A percentile compares a stretch with the other conserved stretches of the same genome.
Evolutionary conservation across 106 monocot species (phyloP).

Genomic region (Dioscorea dumetorum): DNA sequence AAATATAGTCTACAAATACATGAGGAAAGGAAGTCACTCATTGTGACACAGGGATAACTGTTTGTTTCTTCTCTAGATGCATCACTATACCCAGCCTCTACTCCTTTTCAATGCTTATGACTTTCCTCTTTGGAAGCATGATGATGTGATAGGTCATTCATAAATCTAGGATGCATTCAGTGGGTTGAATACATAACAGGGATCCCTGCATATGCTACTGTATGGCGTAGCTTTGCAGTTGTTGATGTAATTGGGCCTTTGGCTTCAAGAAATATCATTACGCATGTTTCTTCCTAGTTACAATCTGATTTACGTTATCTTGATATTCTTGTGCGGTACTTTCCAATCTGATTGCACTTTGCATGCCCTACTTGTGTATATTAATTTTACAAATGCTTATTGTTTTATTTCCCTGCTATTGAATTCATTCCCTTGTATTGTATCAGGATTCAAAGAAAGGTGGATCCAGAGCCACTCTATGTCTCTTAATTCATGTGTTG

Average conservation of each 20-base stretch:
- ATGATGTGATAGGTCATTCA: background rate
- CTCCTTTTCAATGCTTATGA: too few species aligned
- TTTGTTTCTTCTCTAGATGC: too few species aligned
- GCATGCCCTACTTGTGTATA: background rate
- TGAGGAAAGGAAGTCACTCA: background rate
- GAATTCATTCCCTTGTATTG: background rate
- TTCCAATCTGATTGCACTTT: background rate
- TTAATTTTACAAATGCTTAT: background rate
- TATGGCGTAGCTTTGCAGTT: background rate
- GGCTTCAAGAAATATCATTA: too few species aligned
- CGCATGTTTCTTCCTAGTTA: too few species aligned
- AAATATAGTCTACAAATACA: too few species aligned
- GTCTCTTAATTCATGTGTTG: constrained; percentile 18
- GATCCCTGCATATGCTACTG: too few species aligned
- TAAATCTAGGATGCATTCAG: background rate
- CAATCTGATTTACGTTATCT: too few species aligned
- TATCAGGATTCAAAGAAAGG: constrained; percentile 73
- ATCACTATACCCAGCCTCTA: too few species aligned
- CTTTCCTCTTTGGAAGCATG: too few species aligned
- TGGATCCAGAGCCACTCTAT: constrained; percentile 68
- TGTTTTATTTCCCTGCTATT: background rate
- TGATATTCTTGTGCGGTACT: background rate
- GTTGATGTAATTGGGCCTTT: background rate
- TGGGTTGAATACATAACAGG: background rate
- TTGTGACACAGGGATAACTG: too few species aligned